Percentiles rank a stretch among this genome's conserved stretches.
phyloP scores from a whole-genome alignment of 1,139 yeast genomes.

The Taphrina sp. region DNA sequence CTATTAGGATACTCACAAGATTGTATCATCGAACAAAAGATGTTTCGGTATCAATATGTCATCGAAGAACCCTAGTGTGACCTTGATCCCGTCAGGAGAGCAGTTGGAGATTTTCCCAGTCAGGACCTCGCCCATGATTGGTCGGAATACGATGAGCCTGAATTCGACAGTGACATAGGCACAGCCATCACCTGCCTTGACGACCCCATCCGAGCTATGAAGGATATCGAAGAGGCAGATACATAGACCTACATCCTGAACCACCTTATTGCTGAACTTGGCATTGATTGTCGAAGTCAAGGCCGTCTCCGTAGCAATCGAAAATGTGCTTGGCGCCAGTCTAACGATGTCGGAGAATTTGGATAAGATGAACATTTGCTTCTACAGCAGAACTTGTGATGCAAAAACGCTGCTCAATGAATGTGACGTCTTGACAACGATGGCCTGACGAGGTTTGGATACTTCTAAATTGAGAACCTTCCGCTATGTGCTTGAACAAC shows the following conservation, averaged over 20 bases:
- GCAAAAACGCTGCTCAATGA: too few relatives aligned
- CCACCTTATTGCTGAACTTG: slow-evolving; percentile 79
- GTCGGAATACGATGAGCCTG: slow-evolving; percentile 80
- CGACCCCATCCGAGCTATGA: slow-evolving; percentile 77
- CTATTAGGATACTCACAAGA: slow-evolving; percentile 49
- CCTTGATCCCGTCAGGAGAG: slow-evolving; percentile 70
- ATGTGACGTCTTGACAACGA: too few relatives aligned
- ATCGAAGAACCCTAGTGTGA: slow-evolving; percentile 81
- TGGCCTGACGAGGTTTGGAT: too few relatives aligned
- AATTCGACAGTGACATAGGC: slow-evolving; percentile 52
- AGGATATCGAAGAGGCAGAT: slow-evolving; percentile 79
- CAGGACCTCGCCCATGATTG: slow-evolving; percentile 89
- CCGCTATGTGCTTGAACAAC: too few relatives aligned
- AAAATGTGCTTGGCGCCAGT: slow-evolving; percentile 81
- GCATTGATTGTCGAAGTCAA: slow-evolving; percentile 76
- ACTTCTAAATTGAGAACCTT: too few relatives aligned
- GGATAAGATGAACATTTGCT: slow-evolving; percentile 80
- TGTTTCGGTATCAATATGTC: slow-evolving; percentile 85
- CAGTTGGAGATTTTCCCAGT: slow-evolving; percentile 93
- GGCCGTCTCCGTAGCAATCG: slow-evolving; percentile 66
- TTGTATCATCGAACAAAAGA: slow-evolving; percentile 74
- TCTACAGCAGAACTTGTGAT: too few relatives aligned
- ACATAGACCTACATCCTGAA: slow-evolving; percentile 79
- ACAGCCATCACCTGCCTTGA: slow-evolving; percentile 93
- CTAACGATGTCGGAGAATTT: slow-evolving; percentile 78